Evolutionary conservation across 345 rosid genomes (phyloP), one percentile per base, ranked within the genome.

Genomic region (Gynandropsis gynandra): DNA sequence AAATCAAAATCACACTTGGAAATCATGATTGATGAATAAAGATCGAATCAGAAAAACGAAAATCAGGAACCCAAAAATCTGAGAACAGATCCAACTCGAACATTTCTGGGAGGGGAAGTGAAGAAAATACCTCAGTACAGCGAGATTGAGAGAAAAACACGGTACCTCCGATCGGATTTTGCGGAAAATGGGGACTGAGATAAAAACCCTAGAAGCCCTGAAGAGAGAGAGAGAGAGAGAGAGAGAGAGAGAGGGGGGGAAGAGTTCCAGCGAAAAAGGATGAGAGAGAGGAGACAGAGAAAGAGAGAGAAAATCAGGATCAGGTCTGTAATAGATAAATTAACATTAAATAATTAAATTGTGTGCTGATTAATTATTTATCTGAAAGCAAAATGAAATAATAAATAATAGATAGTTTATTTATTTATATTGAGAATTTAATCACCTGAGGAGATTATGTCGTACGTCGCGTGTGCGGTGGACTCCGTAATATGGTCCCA

Each of bases 181-280:
- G 56, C 46, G 34, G 24, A 42, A 52, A 61, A 54, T 52, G 44
- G 58, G 61, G 51, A 42, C 13, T 15, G 34, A 24, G 29, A 24
- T 24, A 24, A 5, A 56, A 52, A 65, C 73, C 65, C 68, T 61
- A 46, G 15, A 6, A 29, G 24, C 36, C 32, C 21, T 42, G n/a
- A 16, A 16, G 9, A 35, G 11, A 36, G 46, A n/a, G n/a, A n/a
- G n/a, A n/a, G n/a, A n/a, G n/a, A n/a, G n/a, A n/a, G n/a, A n/a
- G n/a, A n/a, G n/a, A n/a, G n/a, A n/a, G n/a, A n/a, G n/a, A n/a
- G n/a, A n/a, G n/a, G n/a, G n/a, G n/a, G n/a, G n/a, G n/a, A n/a
- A n/a, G n/a, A n/a, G n/a, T n/a, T n/a, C n/a, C n/a, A n/a, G n/a
- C n/a, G n/a, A 41, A n/a, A 4, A 29, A 55, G n/a, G n/a, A n/a